These are phyloP conservation scores for Xanthoconium stramineum DNA, from an alignment of 768 basidiomycete genomes.

Conservation along the genomic window DNA sequence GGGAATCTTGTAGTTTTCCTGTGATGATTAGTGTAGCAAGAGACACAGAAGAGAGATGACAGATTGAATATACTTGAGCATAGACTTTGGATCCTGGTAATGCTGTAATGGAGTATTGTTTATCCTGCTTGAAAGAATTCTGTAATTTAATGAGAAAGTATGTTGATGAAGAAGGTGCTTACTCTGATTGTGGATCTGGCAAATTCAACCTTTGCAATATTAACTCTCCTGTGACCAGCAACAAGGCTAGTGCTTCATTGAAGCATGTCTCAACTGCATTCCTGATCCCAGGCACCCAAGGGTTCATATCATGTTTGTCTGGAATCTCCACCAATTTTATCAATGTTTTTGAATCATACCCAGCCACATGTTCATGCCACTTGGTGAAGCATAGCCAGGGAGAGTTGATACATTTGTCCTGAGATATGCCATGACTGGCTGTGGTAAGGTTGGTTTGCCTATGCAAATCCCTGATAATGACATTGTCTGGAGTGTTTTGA, in stretches of 20 bases:
- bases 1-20: too few species aligned
- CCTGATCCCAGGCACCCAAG: neutral
- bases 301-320: neutral
- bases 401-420: too few species aligned
- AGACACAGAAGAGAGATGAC: neutral
- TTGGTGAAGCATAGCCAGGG: neutral
- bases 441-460: too few species aligned
- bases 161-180: too few species aligned
- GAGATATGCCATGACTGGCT: too few species aligned
- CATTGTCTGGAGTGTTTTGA: too few species aligned
- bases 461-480: too few species aligned
- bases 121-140: neutral
- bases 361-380: neutral
- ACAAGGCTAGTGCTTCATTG: neutral
- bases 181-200: neutral
- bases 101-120: neutral
- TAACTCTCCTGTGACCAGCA: neutral
- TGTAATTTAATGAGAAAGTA: too few species aligned
- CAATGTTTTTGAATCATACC: neutral
- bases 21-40: too few species aligned
- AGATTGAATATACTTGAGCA: neutral
- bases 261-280: neutral
- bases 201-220: neutral
- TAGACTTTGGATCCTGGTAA: neutral
- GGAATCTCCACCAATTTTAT: neutral